Evolutionary conservation across 73 alveolate species (phyloP), one percentile per base, ranked within the genome.

Genomic region (Paramecium pentaurelia): DNA sequence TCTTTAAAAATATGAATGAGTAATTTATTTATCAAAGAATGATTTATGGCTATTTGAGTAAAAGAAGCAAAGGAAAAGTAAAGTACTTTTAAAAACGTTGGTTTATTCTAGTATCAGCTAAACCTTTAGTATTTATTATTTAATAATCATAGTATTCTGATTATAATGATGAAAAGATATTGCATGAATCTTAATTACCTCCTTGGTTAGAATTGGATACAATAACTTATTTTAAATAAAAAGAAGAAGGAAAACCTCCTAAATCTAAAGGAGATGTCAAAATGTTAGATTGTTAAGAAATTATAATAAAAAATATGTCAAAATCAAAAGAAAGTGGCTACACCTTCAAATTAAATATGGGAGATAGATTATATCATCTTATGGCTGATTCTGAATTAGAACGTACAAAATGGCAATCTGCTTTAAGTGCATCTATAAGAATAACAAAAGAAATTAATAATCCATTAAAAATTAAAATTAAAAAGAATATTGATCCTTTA

Each of bases 161-260:
- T 5, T 87, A 87, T 18, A 83, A 89, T 58, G 99, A 96, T 71
- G 96, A 95, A 16, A 94, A 86, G 71, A 89, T 90, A 25, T 70
- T 96, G 6, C 38, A 60, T 22, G 99, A 96, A 70, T 84, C 93
- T 0, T 80, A 80, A 49, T 83, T 96, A 14, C 99, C 99, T 0
- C 97, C 98, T n/a, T 77, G 97, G 83, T 83, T 96, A 73, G 95
- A 95, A 59, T 90, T 96, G 37, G 98, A 96, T 91, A 92, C 92
- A 18, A 27, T 96, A 2, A 94, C 95, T 45, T 94, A 96, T 84
- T 96, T 86, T 64, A 58, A 70, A 8, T 38, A 70, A 54, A 96
- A 86, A 44, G 87, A 86, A 16, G 87, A 58, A 34, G 96, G 88
- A 9, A 97, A 96, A 44, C 94, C 94, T 2, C 91, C 97, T 18